Conservation (phyloP, 139 green algal genomes). For the Chlorella sp. region DNA sequence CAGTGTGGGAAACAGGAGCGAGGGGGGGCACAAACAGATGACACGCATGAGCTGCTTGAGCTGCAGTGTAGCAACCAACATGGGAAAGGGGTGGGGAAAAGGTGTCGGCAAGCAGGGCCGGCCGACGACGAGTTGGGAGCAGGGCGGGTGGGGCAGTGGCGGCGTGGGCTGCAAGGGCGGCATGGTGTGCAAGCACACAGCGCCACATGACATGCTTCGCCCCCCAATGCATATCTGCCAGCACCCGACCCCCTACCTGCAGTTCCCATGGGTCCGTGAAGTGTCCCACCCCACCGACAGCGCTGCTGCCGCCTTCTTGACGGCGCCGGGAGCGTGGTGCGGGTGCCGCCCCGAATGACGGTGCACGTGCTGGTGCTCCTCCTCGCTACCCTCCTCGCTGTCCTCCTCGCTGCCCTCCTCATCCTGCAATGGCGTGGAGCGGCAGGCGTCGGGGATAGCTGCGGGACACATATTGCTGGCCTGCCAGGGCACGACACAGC, state of each 20-base stretch:
- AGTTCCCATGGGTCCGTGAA: conserved; percentile 87
- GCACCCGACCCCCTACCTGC: conserved; percentile 50
- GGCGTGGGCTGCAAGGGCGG: no score
- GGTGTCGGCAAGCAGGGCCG: no score
- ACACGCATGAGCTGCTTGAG: background rate
- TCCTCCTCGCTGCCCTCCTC: conserved; percentile 31
- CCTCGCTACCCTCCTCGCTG: conserved; percentile 53
- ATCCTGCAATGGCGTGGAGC: background rate
- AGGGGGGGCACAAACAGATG: background rate
- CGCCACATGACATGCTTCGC: no score
- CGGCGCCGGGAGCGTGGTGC: conserved; percentile 6
- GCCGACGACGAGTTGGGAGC: no score
- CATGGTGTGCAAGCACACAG: no score
- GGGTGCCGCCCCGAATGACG: background rate
- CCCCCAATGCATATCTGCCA: background rate
- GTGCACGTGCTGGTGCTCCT: conserved; percentile 46
- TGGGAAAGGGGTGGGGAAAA: no score
- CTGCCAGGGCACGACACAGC: background rate
- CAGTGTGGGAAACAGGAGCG: no score
- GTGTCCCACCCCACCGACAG: conserved; percentile 89
- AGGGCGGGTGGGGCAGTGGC: no score
- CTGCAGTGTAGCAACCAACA: no score
- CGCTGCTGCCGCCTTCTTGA: conserved; percentile 88
- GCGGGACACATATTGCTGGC: no score
- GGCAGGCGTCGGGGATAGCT: no score